These are phyloP conservation scores for Hawksworthiomyces lignivorus DNA, from an alignment of 2,329 filamentous ascomycete species.

Conservation along the genomic window DNA sequence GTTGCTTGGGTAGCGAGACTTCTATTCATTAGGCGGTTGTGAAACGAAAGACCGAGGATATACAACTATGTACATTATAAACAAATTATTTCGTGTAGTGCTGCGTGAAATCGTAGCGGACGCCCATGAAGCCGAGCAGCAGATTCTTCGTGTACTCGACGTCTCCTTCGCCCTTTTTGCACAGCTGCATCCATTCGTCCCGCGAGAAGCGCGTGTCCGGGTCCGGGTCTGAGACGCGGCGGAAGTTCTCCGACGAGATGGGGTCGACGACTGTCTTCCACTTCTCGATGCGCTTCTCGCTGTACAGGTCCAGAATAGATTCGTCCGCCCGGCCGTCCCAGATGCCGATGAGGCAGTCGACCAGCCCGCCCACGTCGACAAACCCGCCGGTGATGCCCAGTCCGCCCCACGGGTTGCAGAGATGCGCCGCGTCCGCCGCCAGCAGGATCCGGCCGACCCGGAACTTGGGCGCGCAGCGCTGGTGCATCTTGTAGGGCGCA, in stretches of 20 bases:
- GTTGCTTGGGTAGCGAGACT: too few species aligned
- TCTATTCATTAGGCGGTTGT: too few species aligned
- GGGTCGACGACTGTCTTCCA: slow-evolving; percentile 36
- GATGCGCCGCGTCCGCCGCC: slow-evolving; percentile 54
- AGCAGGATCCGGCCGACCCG: slow-evolving; percentile 50
- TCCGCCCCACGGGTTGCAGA: slow-evolving; percentile 49
- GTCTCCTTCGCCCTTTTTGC: slow-evolving; percentile 29
- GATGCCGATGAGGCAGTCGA: slow-evolving; percentile 46
- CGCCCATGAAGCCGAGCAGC: slow-evolving; percentile 26
- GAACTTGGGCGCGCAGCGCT: slow-evolving; percentile 49
- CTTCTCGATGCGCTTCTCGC: slow-evolving; percentile 37
- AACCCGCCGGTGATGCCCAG: slow-evolving; percentile 57
- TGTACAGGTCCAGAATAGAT: slow-evolving; percentile 36
- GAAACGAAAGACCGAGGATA: too few species aligned
- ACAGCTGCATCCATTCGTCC: slow-evolving; percentile 32
- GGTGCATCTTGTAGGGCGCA: slow-evolving; percentile 54
- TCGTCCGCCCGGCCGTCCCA: slow-evolving; percentile 36
- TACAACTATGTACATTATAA: too few species aligned
- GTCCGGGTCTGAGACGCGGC: slow-evolving; percentile 33
- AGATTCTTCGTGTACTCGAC: slow-evolving; percentile 24
- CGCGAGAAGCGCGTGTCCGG: slow-evolving; percentile 29
- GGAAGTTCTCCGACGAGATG: slow-evolving; percentile 36
- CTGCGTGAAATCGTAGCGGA: slow-evolving; percentile 38
- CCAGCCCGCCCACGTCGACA: slow-evolving; percentile 54
- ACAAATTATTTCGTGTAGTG: slow-evolving; percentile 27